Evolutionary conservation across 2,329 filamentous ascomycete genomes (phyloP), one percentile per base, ranked within the genome.

Genomic region (Aspergillus neoniger): DNA sequence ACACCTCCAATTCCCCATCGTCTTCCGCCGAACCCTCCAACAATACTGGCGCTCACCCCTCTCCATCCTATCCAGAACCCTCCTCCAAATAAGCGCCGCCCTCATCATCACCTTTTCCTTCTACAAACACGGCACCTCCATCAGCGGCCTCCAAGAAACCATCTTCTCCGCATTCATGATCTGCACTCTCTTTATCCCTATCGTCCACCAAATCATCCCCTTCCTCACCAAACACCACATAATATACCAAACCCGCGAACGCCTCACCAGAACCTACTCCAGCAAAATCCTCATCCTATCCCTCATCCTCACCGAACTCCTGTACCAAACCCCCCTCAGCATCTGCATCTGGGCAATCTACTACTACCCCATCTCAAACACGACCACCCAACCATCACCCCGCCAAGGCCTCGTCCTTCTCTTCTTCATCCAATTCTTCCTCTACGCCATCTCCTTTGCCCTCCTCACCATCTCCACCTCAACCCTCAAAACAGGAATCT

Each of bases 21-120:
- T 92, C 59, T 84, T 85, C 5, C 75, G 83, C 65, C 91, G 92
- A 69, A 89, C 94, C 23, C 94, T 94, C 80, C 85, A 93, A 74
- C 91, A 96, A 74, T 95, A 94, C 83, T 96, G 91, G 91, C 88
- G 92, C 61, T 91, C 88, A 2, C 92, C 91, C 0, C 85, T 86
- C 2, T 95, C 96, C 79, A 91, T 96, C 72, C 92, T 92, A 78
- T 87, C 90, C 67, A 96, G 96, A 80, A 76, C 84, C 5, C 79
- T 83, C 2, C 85, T 96, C 12, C 91, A 88, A 72, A 78, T 84
- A 15, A 77, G 69, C 19, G 68, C 72, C 64, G 83, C 87, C 9
- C 82, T 95, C 10, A 95, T 95, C 75, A 91, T 95, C 70, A 91
- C 91, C 39, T 92, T 93, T 76, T 88, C 89, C 63, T 92, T 94